These are phyloP conservation scores for Malbranchea cinnamomea DNA, from an alignment of 2,329 filamentous ascomycete genomes.

Conservation along the genomic window DNA sequence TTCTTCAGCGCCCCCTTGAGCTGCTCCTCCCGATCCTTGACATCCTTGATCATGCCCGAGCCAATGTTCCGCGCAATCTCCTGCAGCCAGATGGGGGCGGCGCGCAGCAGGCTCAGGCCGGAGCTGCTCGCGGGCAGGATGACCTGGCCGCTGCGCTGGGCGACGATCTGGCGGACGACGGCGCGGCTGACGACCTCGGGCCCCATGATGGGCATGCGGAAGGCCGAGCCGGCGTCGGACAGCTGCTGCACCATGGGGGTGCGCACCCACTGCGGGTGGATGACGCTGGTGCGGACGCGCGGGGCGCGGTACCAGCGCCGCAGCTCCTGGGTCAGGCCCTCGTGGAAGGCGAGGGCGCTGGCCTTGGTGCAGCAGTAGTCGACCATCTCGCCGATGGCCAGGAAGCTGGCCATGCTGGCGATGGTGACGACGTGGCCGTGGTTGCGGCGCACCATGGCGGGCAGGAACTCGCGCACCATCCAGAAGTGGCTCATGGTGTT, in stretches of 20 bases:
- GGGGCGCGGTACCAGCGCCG: slow-evolving; percentile 21
- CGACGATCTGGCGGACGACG: slow-evolving; percentile 36
- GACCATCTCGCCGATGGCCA: slow-evolving; percentile 33
- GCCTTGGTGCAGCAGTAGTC: slow-evolving; percentile 40
- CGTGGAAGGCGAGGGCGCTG: slow-evolving; percentile 39
- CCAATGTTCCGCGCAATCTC: slow-evolving; percentile 20
- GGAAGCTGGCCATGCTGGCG: slow-evolving; percentile 38
- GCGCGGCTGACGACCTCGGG: slow-evolving; percentile 30
- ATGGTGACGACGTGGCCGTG: slow-evolving; percentile 44
- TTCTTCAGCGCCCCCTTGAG: slow-evolving; percentile 4
- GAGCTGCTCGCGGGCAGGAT: slow-evolving; percentile 29
- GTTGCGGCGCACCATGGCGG: slow-evolving; percentile 34
- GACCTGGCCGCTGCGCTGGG: slow-evolving; percentile 34
- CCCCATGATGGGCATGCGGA: slow-evolving; percentile 22
- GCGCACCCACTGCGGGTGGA: slow-evolving; percentile 32
- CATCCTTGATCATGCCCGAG: slow-evolving; percentile 14
- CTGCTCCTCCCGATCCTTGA: background rate
- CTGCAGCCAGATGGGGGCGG: slow-evolving; percentile 33
- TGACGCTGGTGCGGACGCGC: slow-evolving; percentile 22
- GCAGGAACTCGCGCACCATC: slow-evolving; percentile 37
- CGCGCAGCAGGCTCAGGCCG: slow-evolving; percentile 16
- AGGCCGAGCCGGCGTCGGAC: slow-evolving; percentile 17
- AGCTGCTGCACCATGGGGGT: slow-evolving; percentile 33
- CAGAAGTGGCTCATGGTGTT: slow-evolving; percentile 38
- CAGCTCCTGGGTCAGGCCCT: slow-evolving; percentile 29